A percentile compares a stretch with the other conserved stretches of the same genome.
Evolutionary conservation across 371 early-diverging fungal species (phyloP).

Genomic region (Mucor lusitanicus): DNA sequence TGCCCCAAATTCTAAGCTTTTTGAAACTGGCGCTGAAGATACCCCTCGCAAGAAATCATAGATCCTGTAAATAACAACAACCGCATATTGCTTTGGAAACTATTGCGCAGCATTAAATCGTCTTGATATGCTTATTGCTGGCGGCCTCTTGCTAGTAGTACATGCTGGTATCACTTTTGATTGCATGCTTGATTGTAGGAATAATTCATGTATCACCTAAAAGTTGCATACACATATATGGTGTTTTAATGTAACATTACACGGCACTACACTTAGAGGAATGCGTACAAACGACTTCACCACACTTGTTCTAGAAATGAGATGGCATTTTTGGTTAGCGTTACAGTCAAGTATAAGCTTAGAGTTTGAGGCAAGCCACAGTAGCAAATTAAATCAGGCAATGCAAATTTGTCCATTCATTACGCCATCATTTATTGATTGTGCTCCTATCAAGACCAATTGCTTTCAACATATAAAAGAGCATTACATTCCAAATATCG

Average conservation of each 20-base stretch:
- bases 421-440: not conserved
- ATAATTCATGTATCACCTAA: not conserved
- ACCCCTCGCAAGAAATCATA: not conserved
- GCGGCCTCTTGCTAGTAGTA: not conserved
- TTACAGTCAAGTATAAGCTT: no score
- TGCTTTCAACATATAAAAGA: no score
- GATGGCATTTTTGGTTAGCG: no score
- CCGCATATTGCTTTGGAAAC: no score
- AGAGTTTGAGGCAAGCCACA: not conserved
- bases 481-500: no score
- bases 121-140: not conserved
- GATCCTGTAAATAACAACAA: not conserved
- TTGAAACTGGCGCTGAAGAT: no score
- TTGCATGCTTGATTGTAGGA: not conserved
- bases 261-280: not conserved
- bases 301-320: not conserved
- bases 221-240: no score
- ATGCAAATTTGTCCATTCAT: not conserved
- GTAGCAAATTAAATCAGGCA: not conserved
- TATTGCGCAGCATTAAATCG: not conserved
- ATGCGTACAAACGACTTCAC: not conserved
- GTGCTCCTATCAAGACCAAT: not conserved
- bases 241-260: not conserved
- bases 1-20: no score
- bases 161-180: not conserved